phyloP scores from a whole-genome alignment of 768 basidiomycete genomes.

The Mycena pura region DNA sequence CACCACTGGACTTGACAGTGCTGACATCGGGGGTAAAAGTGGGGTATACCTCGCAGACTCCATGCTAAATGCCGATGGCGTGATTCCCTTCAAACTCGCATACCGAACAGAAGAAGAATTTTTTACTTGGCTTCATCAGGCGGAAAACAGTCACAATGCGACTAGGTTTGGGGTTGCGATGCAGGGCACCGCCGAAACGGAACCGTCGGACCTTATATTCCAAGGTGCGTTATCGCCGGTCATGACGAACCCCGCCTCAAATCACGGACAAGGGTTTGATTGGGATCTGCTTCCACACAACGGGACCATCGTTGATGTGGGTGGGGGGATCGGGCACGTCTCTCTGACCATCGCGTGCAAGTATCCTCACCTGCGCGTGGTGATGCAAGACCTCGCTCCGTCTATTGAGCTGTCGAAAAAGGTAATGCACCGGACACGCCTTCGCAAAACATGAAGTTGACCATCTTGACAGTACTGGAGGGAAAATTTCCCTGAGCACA shows the following conservation, averaged over 20 bases:
- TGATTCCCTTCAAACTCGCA: background rate
- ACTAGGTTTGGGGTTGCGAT: conserved; percentile 6
- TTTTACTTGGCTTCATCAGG: background rate
- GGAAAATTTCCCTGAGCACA: background rate
- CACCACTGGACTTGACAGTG: conserved; percentile 15
- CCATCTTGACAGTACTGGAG: background rate
- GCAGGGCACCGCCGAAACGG: conserved; percentile 12
- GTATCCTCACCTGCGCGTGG: conserved; percentile 16
- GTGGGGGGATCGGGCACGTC: conserved; percentile 27
- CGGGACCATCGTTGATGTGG: conserved; percentile 27
- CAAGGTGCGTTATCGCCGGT: conserved; percentile 4
- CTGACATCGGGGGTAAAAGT: conserved; percentile 24
- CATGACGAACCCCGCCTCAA: background rate
- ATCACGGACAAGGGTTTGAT: conserved; percentile 24
- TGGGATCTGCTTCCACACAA: conserved; percentile 22
- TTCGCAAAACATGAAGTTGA: background rate
- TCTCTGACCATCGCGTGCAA: conserved; percentile 22
- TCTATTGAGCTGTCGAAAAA: conserved; percentile 13
- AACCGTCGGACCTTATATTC: conserved; percentile 7
- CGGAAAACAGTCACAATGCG: background rate
- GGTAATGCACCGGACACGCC: background rate
- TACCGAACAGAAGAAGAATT: background rate
- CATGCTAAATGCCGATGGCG: background rate
- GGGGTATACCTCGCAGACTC: background rate
- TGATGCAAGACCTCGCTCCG: conserved; percentile 27